A percentile compares a stretch with the other conserved stretches of the same genome.
Evolutionary conservation across 306 rosid genomes (phyloP).

Genomic region (Neltuma alba): DNA sequence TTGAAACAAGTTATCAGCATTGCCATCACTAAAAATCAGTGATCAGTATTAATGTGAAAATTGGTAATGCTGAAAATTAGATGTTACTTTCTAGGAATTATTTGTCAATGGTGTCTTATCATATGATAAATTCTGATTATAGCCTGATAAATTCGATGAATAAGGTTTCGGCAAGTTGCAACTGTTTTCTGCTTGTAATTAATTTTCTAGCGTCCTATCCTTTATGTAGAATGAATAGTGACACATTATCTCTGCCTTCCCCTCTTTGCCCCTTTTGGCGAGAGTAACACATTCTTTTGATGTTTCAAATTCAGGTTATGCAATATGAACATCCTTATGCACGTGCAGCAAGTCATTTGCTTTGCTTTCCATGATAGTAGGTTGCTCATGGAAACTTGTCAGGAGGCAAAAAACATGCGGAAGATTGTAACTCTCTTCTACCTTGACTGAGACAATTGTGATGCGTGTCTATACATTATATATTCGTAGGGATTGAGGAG

Average conservation of each 20-base stretch:
- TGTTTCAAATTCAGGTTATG: slow-evolving; percentile 79
- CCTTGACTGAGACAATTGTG: slow-evolving; percentile 61
- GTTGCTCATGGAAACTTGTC: slow-evolving; percentile 99
- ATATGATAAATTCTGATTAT: slow-evolving; percentile 15
- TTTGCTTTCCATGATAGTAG: slow-evolving; percentile 97
- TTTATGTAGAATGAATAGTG: slow-evolving; percentile 20
- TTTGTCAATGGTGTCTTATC: slow-evolving; percentile 1
- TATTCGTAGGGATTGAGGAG: slow-evolving; percentile 16
- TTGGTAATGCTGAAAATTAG: not conserved
- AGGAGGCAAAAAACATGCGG: slow-evolving; percentile 90
- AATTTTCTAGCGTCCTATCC: not conserved
- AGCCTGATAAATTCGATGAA: slow-evolving; percentile 17
- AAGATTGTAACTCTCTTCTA: slow-evolving; percentile 98
- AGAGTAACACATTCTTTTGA: slow-evolving; percentile 19
- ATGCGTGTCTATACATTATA: slow-evolving; percentile 50
- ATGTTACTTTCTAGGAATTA: not conserved
- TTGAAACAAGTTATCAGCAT: slow-evolving; percentile 8
- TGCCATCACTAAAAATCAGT: not conserved
- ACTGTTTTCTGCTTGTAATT: not conserved
- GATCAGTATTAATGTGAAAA: not conserved
- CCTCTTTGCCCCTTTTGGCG: not conserved
- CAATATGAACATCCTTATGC: slow-evolving; percentile 95
- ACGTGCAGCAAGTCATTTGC: slow-evolving; percentile 98
- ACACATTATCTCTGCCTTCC: not conserved
- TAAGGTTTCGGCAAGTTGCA: slow-evolving; percentile 5